Base-by-base conservation (phyloP, 2,329 filamentous ascomycete species). In the Chaetomiaceae sp. region DNA sequence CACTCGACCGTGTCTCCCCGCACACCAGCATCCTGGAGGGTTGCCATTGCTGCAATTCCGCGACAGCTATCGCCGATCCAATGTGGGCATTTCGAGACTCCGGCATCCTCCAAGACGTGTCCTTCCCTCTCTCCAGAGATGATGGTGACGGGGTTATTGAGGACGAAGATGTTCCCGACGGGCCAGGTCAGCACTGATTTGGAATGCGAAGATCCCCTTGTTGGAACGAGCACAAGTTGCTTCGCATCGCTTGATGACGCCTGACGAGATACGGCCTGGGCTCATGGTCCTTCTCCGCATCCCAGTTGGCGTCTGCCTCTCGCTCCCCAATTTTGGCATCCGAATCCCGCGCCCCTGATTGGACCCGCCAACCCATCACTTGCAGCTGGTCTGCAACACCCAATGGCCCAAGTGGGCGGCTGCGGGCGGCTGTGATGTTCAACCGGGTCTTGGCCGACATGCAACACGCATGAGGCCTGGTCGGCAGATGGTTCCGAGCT, bases 261-360 rank as follows among this genome's bases (percentile, higher is more conserved):
- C 27, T 27, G 3, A 31, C 3, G 27, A 31, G 27, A 3, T 31
- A 27, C 25, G 9, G 9, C 27, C 4, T 9, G 4, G 37, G 36
- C 19, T 6, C 12, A n/a, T 33, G 15, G 3, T 12, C 17, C 43
- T 38, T 45, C 46, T 48, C 47, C 47, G 43, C 42, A 51, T 31
- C n/a, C n/a, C n/a, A n/a, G n/a, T n/a, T n/a, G n/a, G n/a, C n/a
- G n/a, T n/a, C n/a, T 31, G 4, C 22, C 20, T 19, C 48, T 59
- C 57, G 57, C 57, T 46, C 17, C 42, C 54, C 43, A 59, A 23
- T 59, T 59, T 19, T 57, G 48, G 49, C 25, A 17, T 37, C 57
- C 57, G 57, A 55, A n/a, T 22, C 15, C 40, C 25, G n/a, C 6
- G 19, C 42, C 42, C 22, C 38, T 56, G 50, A 37, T 54, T 54